A percentile compares a stretch with the other conserved stretches of the same genome.
Evolutionary conservation across 2,329 filamentous ascomycete genomes (phyloP).

Genomic region (Cyanodermella asteris): DNA sequence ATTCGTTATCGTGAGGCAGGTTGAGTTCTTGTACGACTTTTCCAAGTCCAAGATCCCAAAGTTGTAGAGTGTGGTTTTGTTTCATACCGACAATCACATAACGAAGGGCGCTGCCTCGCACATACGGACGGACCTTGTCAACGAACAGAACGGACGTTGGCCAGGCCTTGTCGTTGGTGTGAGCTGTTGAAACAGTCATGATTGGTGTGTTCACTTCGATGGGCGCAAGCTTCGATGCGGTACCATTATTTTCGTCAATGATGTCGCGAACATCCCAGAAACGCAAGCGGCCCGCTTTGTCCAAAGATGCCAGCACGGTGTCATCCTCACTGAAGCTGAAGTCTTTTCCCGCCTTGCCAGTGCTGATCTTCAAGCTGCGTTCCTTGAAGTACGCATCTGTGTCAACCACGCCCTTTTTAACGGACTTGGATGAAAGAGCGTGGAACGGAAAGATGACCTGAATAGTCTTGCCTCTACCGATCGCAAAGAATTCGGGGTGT

Average conservation of each 20-base stretch:
- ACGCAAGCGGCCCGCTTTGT: slow-evolving; percentile 88
- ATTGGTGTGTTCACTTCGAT: slow-evolving; percentile 70
- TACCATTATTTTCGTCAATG: slow-evolving; percentile 27
- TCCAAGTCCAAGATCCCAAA: slow-evolving; percentile 89
- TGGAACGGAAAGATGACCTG: slow-evolving; percentile 53
- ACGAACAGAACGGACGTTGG: slow-evolving; percentile 89
- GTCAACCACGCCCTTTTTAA: slow-evolving; percentile 40
- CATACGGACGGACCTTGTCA: slow-evolving; percentile 85
- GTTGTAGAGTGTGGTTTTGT: slow-evolving; percentile 93
- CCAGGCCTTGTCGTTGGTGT: slow-evolving; percentile 81
- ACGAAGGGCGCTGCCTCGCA: slow-evolving; percentile 69
- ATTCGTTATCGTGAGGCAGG: slow-evolving; percentile 86
- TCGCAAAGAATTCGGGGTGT: slow-evolving; percentile 83
- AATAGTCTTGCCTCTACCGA: slow-evolving; percentile 89
- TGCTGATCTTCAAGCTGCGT: slow-evolving; percentile 80
- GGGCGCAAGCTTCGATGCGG: slow-evolving; percentile 22
- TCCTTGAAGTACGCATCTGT: slow-evolving; percentile 73
- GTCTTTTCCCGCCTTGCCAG: slow-evolving; percentile 93
- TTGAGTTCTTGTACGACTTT: slow-evolving; percentile 96
- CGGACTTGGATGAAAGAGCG: slow-evolving; percentile 28
- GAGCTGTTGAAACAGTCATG: slow-evolving; percentile 67
- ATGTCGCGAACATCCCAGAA: slow-evolving; percentile 93
- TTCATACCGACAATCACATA: slow-evolving; percentile 98
- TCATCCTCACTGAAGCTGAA: slow-evolving; percentile 97
- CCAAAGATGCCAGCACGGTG: slow-evolving; percentile 76